Conservation (phyloP, 441 rosid species). For the Manihot esculenta region DNA sequence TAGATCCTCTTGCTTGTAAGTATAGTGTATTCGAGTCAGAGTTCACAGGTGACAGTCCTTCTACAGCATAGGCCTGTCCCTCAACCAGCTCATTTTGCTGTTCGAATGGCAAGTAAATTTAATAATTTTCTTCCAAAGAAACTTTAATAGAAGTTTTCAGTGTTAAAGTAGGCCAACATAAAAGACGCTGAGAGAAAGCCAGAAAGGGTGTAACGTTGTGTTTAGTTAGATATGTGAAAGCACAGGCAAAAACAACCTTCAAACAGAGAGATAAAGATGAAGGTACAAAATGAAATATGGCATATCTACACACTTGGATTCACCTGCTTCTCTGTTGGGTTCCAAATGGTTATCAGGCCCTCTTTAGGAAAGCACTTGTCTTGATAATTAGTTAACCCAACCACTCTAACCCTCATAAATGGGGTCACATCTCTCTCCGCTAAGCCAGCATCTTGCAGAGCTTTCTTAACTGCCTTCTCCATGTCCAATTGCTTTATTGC, state of each 20-base stretch:
- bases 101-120: constrained; percentile 24
- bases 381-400: constrained; percentile 52
- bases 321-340: constrained; percentile 91
- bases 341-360: constrained; percentile 92
- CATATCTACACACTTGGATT: constrained; percentile 23
- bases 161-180: background rate
- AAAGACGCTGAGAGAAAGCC: background rate
- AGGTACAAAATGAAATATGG: constrained; percentile 14
- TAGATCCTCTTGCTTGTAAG: constrained; percentile 79
- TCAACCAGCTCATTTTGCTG: constrained; percentile 78
- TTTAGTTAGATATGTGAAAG: background rate
- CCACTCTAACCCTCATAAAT: constrained; percentile 86
- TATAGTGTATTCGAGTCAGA: constrained; percentile 66
- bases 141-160: constrained; percentile 1
- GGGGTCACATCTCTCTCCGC: constrained; percentile 78
- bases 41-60: constrained; percentile 66
- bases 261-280: constrained; percentile 9
- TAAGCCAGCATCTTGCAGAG: constrained; percentile 70
- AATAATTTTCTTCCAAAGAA: constrained; percentile 5
- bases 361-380: constrained; percentile 45
- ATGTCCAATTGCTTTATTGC: constrained; percentile 53
- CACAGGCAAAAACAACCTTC: background rate
- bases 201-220: background rate
- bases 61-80: constrained; percentile 71
- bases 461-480: constrained; percentile 67